Conservation (phyloP, 1,284 basidiomycete species). For the Quambalaria eucalypti region DNA sequence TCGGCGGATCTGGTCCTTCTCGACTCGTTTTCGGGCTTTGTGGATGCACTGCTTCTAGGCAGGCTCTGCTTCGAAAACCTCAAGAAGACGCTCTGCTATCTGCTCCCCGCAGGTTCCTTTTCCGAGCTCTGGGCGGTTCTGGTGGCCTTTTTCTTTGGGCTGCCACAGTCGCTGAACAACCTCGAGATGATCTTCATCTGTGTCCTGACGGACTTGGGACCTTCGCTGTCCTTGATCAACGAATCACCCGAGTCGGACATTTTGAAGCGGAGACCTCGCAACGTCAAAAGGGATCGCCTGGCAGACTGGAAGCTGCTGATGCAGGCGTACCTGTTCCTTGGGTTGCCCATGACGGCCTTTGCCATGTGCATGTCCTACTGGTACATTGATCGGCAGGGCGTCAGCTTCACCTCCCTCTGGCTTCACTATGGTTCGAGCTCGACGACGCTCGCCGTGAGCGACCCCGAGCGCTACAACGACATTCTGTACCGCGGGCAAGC, state of each 20-base stretch:
- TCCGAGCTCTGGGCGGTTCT: constrained; percentile 63
- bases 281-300: constrained; percentile 54
- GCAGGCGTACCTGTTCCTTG: constrained; percentile 61
- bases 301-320: constrained; percentile 54
- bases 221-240: constrained; percentile 55
- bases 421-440: constrained; percentile 51
- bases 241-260: constrained; percentile 57
- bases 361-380: constrained; percentile 52
- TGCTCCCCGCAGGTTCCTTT: constrained; percentile 51
- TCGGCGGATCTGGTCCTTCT: constrained; percentile 38
- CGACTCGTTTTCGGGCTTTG: constrained; percentile 29
- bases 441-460: constrained; percentile 13
- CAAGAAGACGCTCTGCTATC: constrained; percentile 50
- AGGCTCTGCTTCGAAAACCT: constrained; percentile 64
- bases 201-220: constrained; percentile 53
- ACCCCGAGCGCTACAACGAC: constrained; percentile 45
- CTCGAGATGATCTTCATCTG: constrained; percentile 55
- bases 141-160: constrained; percentile 53
- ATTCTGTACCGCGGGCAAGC: constrained; percentile 46
- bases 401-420: constrained; percentile 52
- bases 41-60: constrained; percentile 46
- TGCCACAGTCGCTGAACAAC: constrained; percentile 54
- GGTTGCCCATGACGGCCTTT: constrained; percentile 55
- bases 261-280: constrained; percentile 59
- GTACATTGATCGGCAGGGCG: constrained; percentile 54